These are phyloP conservation scores for Capniomyces stellatus DNA, from an alignment of 371 early-diverging fungal species.

Conservation along the genomic window DNA sequence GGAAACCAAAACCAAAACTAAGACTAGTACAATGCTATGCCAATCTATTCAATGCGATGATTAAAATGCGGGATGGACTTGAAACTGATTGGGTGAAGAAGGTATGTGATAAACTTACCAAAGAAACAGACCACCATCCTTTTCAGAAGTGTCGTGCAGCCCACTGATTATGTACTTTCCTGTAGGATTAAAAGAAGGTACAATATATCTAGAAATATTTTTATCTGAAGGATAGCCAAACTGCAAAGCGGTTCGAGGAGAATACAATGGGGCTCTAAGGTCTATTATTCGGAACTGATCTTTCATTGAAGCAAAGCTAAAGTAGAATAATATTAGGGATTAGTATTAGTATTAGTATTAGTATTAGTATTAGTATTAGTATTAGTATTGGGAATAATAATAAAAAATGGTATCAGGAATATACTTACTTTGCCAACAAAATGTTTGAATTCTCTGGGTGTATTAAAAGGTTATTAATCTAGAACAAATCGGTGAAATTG, in stretches of 20 bases:
- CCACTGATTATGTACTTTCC: slow-evolving; percentile 2
- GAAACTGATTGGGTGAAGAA: not conserved
- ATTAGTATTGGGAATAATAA: not conserved
- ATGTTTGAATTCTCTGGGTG: not conserved
- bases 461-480: slow-evolving; percentile 1
- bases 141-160: slow-evolving; percentile 3
- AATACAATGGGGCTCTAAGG: slow-evolving; percentile 2
- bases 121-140: slow-evolving; percentile 2
- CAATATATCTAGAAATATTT: slow-evolving; percentile 1
- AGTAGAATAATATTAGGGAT: not conserved
- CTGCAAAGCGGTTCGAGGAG: not conserved
- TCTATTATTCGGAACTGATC: slow-evolving; percentile 3
- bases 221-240: slow-evolving; percentile 5
- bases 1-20: no score
- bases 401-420: no score
- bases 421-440: not conserved
- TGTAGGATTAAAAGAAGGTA: slow-evolving; percentile 1
- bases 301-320: slow-evolving; percentile 1
- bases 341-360: not conserved
- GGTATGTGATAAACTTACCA: not conserved
- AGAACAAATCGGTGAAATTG: not conserved
- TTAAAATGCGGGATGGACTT: no score
- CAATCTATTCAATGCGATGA: no score
- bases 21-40: no score
- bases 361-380: not conserved